Conservation (phyloP, 805 yeast species). For the Candida peoriensis region DNA sequence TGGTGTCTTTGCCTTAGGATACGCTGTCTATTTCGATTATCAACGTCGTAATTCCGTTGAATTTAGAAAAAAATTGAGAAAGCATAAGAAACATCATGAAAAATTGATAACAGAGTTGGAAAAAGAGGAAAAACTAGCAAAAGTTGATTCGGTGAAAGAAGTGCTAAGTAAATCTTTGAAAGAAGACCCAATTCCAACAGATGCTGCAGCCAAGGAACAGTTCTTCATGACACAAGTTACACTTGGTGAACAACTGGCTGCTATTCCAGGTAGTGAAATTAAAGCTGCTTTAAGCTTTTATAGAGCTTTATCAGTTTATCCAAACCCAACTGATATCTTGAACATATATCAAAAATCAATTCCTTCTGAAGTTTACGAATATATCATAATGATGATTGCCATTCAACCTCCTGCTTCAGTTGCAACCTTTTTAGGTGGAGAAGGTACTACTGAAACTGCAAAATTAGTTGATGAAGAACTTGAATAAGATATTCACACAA, state of each 20-base stretch:
- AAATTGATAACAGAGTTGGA: conserved; percentile 49
- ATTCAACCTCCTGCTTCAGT: conserved; percentile 83
- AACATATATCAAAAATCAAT: conserved; percentile 86
- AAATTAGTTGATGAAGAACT: conserved; percentile 20
- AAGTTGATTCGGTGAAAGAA: conserved; percentile 54
- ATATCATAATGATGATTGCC: conserved; percentile 84
- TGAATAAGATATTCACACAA: conserved; percentile 11
- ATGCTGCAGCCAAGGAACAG: conserved; percentile 62
- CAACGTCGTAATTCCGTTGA: conserved; percentile 76
- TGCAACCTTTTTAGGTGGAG: conserved; percentile 47
- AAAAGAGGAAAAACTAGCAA: conserved; percentile 54
- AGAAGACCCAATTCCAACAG: conserved; percentile 72
- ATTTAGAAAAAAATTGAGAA: conserved; percentile 74
- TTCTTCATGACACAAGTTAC: conserved; percentile 82
- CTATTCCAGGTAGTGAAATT: conserved; percentile 59
- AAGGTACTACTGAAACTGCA: conserved; percentile 2
- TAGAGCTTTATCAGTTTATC: conserved; percentile 89
- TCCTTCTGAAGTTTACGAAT: conserved; percentile 76
- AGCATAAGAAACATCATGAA: conserved; percentile 55
- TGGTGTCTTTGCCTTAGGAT: conserved; percentile 54
- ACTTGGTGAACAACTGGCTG: conserved; percentile 75
- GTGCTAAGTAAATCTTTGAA: conserved; percentile 60
- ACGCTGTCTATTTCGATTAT: conserved; percentile 89
- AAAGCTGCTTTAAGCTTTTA: conserved; percentile 89
- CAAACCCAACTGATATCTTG: conserved; percentile 89